Conservation (phyloP, 148 eudicot genomes). For the Chenopodium quinoa region DNA sequence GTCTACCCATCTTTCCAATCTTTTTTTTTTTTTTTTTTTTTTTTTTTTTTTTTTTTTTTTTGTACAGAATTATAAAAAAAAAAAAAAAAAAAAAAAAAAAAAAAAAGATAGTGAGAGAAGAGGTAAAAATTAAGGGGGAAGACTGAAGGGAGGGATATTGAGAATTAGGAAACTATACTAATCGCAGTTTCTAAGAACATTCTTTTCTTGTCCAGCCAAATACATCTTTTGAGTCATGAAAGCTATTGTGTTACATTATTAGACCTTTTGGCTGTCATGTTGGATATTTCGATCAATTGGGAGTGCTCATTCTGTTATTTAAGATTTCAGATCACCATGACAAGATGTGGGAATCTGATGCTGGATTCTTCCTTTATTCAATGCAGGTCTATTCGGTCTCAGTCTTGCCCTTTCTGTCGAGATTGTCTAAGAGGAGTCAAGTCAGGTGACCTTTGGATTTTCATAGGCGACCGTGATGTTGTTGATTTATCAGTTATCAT, state of each 20-base stretch:
- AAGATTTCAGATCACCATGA: neutral
- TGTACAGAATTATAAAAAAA: too few relatives aligned
- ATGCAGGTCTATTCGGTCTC: constrained; percentile 60
- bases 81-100: too few relatives aligned
- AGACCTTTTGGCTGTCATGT: neutral
- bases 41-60: neutral
- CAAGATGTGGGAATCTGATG: neutral
- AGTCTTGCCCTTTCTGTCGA: constrained; percentile 89
- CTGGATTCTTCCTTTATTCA: constrained; percentile 1
- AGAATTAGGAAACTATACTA: neutral
- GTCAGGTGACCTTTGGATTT: constrained; percentile 81
- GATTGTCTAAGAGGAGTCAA: constrained; percentile 63
- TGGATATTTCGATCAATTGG: neutral
- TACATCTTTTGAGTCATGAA: neutral
- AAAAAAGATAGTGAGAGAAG: neutral
- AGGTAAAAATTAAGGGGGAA: too few relatives aligned
- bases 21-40: neutral
- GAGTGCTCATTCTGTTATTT: neutral
- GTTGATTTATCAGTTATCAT: constrained; percentile 47
- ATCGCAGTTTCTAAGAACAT: neutral
- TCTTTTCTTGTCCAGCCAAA: neutral
- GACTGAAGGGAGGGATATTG: neutral
- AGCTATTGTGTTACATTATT: neutral
- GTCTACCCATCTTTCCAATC: neutral
- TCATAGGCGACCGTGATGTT: constrained; percentile 52